A percentile compares a stretch with the other conserved stretches of the same genome.
phyloP scores from a whole-genome alignment of 139 green algal species.

The Auxenochlorella pyrenoidosa region DNA sequence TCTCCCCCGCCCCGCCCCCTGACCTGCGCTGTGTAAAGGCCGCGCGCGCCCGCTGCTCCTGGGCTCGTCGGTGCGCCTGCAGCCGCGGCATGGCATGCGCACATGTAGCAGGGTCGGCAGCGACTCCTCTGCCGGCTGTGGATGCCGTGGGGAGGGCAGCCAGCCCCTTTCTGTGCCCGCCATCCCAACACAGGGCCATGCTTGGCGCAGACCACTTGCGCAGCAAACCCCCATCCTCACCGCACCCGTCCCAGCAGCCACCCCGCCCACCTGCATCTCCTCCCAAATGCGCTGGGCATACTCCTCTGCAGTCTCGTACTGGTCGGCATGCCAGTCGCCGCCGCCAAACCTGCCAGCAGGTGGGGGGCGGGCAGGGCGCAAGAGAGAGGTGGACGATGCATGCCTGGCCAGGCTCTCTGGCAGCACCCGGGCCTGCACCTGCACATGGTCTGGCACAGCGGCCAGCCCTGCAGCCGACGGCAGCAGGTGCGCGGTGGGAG shows the following conservation, averaged over 20 bases:
- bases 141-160: too few species aligned
- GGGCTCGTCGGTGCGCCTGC: background rate
- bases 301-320: constrained; percentile 55
- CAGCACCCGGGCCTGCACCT: too few species aligned
- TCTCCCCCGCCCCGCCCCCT: background rate
- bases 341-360: constrained; percentile 17
- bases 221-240: background rate
- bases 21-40: background rate
- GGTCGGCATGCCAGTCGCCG: constrained; percentile 28
- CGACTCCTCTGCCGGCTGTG: background rate
- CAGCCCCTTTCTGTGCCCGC: too few species aligned
- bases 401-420: too few species aligned
- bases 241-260: too few species aligned
- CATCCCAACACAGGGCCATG: too few species aligned
- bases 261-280: constrained; percentile 52
- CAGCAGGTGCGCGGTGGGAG: background rate
- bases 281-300: constrained; percentile 63
- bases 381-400: background rate
- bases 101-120: too few species aligned
- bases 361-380: background rate
- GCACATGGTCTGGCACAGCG: background rate
- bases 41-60: background rate
- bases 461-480: background rate
- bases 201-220: too few species aligned
- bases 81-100: too few species aligned